phyloP scores from a whole-genome alignment of 2,329 filamentous ascomycete species.

The Aspergillus pseudotamarii region DNA sequence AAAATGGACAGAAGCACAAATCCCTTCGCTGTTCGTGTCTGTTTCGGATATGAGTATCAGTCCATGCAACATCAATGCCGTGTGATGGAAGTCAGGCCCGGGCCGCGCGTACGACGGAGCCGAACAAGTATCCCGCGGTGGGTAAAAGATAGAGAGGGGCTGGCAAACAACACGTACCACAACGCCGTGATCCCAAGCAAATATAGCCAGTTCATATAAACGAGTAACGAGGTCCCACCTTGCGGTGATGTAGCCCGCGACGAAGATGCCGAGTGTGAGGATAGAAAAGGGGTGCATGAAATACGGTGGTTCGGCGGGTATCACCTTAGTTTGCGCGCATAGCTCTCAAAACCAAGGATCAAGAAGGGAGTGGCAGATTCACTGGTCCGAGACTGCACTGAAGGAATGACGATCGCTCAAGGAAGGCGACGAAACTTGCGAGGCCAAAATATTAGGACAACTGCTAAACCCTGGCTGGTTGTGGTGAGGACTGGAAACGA shows the following conservation, averaged over 20 bases:
- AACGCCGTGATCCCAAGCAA: constrained; percentile 98
- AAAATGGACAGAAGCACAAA: constrained; percentile 80
- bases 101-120: neutral
- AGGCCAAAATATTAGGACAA: neutral
- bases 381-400: neutral
- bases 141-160: constrained; percentile 6
- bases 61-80: constrained; percentile 1
- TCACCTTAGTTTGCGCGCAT: constrained; percentile 35
- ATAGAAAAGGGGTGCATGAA: constrained; percentile 97
- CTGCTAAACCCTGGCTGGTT: neutral
- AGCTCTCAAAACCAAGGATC: constrained; percentile 19
- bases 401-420: constrained; percentile 3
- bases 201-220: constrained; percentile 94
- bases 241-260: constrained; percentile 98
- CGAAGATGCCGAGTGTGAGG: constrained; percentile 95
- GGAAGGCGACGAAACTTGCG: neutral
- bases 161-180: constrained; percentile 64
- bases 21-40: constrained; percentile 85
- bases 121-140: constrained; percentile 10
- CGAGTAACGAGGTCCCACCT: constrained; percentile 98
- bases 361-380: neutral
- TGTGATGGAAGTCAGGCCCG: neutral
- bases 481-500: neutral
- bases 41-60: constrained; percentile 16
- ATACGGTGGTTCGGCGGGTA: constrained; percentile 33